A percentile compares a stretch with the other conserved stretches of the same genome.
Evolutionary conservation across 805 yeast genomes (phyloP).

Genomic region (Spathaspora sp.): DNA sequence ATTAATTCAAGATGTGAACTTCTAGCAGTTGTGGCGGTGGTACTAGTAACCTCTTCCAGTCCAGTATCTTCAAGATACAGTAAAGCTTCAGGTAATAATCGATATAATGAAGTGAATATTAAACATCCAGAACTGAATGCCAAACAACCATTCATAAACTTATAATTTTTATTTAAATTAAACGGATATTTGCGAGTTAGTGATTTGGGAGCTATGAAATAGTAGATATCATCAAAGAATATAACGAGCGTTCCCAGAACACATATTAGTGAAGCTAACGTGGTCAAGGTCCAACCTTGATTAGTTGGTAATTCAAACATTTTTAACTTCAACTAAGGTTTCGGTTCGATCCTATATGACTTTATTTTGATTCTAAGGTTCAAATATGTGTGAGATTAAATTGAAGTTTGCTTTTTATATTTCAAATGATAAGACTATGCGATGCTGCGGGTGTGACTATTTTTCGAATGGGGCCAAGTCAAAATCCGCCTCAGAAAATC

Average conservation of each 20-base stretch:
- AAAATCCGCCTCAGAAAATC: no score
- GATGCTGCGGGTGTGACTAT: no score
- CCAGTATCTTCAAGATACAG: slow-evolving; percentile 30
- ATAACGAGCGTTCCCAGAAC: slow-evolving; percentile 68
- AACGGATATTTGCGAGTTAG: slow-evolving; percentile 42
- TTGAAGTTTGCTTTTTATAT: no score
- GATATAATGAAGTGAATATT: slow-evolving; percentile 70
- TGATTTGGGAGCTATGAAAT: slow-evolving; percentile 34
- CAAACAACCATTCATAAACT: slow-evolving; percentile 69
- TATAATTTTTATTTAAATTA: slow-evolving; percentile 54
- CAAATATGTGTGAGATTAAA: no score
- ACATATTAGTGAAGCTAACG: slow-evolving; percentile 67
- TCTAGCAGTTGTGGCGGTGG: slow-evolving; percentile 2
- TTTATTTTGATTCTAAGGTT: no score
- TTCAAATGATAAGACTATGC: no score
- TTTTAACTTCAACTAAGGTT: background rate
- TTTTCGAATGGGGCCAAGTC: no score
- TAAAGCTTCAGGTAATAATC: slow-evolving; percentile 68
- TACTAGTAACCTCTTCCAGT: slow-evolving; percentile 4
- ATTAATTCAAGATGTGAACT: slow-evolving; percentile 36
- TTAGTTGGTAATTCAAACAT: background rate
- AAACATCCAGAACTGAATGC: slow-evolving; percentile 82
- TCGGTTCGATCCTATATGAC: background rate
- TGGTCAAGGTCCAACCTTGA: slow-evolving; percentile 66
- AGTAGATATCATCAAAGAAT: slow-evolving; percentile 54